Evolutionary conservation across 805 yeast species (phyloP).

Genomic region (Myxozyma vanderwaltii): DNA sequence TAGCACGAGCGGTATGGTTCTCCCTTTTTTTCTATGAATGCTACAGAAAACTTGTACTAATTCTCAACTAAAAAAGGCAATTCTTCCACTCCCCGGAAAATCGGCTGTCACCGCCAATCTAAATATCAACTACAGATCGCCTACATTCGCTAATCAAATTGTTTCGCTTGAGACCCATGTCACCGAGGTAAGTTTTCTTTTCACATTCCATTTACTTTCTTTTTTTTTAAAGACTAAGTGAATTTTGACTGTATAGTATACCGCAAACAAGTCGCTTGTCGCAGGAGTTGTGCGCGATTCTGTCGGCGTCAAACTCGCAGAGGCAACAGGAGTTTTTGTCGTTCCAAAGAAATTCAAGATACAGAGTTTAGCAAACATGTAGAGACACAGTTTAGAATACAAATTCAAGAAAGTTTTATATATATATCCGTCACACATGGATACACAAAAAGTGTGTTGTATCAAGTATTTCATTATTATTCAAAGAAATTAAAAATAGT

Average conservation of each 20-base stretch:
- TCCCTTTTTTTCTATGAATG: neutral
- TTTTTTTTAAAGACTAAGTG: no score
- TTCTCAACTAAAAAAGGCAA: constrained; percentile 9
- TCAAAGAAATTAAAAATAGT: no score
- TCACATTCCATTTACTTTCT: neutral
- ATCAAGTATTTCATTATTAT: no score
- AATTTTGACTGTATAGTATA: constrained; percentile 1
- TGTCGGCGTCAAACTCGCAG: constrained; percentile 21
- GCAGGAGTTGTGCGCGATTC: constrained; percentile 13
- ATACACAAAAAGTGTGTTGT: no score
- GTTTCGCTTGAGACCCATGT: constrained; percentile 18
- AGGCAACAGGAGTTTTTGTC: constrained; percentile 28
- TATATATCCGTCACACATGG: neutral
- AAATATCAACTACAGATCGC: constrained; percentile 22
- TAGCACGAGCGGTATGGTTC: constrained; percentile 42
- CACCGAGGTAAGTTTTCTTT: constrained; percentile 16
- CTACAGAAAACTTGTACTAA: no score
- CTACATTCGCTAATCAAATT: constrained; percentile 26
- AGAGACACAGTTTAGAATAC: neutral
- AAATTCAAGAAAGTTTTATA: constrained; percentile 10
- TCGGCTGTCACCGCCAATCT: constrained; percentile 30
- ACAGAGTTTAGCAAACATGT: constrained; percentile 20
- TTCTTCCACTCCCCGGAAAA: constrained; percentile 22
- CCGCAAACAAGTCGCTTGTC: constrained; percentile 23
- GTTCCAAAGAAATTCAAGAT: constrained; percentile 28